These are phyloP conservation scores for Hypoxylon sp. DNA, from an alignment of 2,329 filamentous ascomycete genomes.

Conservation along the genomic window DNA sequence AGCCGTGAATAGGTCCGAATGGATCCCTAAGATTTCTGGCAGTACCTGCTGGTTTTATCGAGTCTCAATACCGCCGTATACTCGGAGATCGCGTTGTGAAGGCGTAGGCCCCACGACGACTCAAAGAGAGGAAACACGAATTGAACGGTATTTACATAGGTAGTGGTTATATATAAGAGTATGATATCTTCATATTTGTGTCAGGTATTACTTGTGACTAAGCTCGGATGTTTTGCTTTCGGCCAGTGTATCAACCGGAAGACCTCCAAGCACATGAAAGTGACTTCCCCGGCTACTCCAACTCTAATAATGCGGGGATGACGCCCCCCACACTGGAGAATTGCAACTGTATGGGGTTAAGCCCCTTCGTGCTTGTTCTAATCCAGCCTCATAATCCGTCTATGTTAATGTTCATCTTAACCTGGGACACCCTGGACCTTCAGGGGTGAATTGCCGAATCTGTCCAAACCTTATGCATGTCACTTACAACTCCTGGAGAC, in stretches of 20 bases:
- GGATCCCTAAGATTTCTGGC: not conserved
- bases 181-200: conserved; percentile 3
- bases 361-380: conserved; percentile 20
- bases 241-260: conserved; percentile 18
- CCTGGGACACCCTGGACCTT: conserved; percentile 20
- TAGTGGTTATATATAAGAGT: not conserved
- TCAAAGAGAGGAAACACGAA: not conserved
- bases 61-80: not conserved
- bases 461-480: conserved; percentile 43
- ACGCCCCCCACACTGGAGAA: conserved; percentile 28
- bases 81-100: not conserved
- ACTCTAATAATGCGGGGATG: conserved; percentile 34
- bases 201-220: conserved; percentile 4
- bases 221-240: not conserved
- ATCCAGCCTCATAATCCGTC: conserved; percentile 41
- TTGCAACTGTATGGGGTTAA: conserved; percentile 19
- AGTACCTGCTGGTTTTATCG: conserved; percentile 1
- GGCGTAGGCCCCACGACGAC: not conserved
- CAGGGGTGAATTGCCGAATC: conserved; percentile 48
- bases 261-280: conserved; percentile 19
- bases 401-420: conserved; percentile 22
- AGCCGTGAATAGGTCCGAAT: conserved; percentile 36
- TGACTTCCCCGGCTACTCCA: conserved; percentile 19
- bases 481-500: conserved; percentile 24
- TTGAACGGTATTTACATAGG: not conserved